These are phyloP conservation scores for Mortierella sp. DNA, from an alignment of 371 early-diverging fungal species.

Conservation along the genomic window DNA sequence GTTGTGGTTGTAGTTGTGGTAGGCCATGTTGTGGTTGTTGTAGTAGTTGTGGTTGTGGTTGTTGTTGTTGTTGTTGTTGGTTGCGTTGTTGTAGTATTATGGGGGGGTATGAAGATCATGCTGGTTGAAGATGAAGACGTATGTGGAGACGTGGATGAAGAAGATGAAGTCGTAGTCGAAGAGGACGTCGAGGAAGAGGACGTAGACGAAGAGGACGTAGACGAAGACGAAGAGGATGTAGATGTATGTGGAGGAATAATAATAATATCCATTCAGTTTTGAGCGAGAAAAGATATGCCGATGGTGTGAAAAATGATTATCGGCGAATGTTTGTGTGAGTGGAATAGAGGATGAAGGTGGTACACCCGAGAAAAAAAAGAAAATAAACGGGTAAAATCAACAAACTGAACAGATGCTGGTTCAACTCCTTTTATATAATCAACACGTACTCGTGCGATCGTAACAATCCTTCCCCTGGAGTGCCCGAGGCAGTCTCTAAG, in stretches of 20 bases:
- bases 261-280: not conserved
- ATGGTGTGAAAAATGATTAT: not conserved
- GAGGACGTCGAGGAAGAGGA: not conserved
- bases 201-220: not conserved
- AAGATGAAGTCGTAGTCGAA: not conserved
- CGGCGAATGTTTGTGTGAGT: not conserved
- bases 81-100: conserved; percentile 5
- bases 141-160: not conserved
- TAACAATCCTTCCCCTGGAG: no score
- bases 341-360: not conserved
- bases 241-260: not conserved
- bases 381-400: not conserved
- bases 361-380: not conserved
- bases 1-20: not conserved
- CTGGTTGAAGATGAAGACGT: not conserved
- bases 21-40: not conserved
- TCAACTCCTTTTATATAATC: no score
- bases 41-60: conserved; percentile 1
- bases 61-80: conserved; percentile 5
- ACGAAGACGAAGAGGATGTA: not conserved
- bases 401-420: no score
- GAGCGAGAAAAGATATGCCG: not conserved
- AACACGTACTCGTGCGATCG: no score
- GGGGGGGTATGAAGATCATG: no score
- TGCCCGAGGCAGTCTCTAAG: not conserved